A percentile compares a stretch with the other conserved stretches of the same genome.
Conservation (phyloP, 495 filamentous ascomycete genomes). For the Lepraria neglecta region DNA sequence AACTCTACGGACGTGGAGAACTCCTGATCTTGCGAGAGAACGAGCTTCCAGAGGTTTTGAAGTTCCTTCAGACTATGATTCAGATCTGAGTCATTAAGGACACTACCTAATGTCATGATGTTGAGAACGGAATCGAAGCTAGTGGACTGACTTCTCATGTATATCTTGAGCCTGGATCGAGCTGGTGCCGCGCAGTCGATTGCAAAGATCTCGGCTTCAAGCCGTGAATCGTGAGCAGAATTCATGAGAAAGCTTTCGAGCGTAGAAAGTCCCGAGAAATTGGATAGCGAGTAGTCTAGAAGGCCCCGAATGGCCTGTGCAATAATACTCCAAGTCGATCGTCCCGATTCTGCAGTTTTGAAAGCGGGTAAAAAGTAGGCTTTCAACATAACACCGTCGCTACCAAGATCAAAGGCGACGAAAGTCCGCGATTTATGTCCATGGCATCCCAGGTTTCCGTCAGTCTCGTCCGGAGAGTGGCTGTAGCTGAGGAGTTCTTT, state of each 20-base stretch:
- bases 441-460: too few species aligned
- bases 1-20: conserved; percentile 17
- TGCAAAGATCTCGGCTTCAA: conserved; percentile 21
- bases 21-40: conserved; percentile 21
- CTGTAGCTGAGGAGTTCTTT: too few species aligned
- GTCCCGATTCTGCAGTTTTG: neutral
- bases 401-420: too few species aligned
- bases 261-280: neutral
- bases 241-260: neutral
- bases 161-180: conserved; percentile 35
- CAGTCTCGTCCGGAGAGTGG: too few species aligned
- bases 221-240: neutral
- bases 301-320: neutral
- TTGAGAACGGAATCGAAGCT: conserved; percentile 29
- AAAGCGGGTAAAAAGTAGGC: neutral
- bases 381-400: too few species aligned
- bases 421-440: too few species aligned
- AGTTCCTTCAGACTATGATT: conserved; percentile 13
- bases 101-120: conserved; percentile 28
- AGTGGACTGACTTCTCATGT: conserved; percentile 30
- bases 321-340: neutral
- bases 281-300: neutral
- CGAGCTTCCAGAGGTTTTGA: conserved; percentile 20
- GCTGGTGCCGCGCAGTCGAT: conserved; percentile 32
- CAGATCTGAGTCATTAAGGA: conserved; percentile 11